phyloP scores from a whole-genome alignment of 2,329 filamentous ascomycete species.

The Paecilomyces formosus region DNA sequence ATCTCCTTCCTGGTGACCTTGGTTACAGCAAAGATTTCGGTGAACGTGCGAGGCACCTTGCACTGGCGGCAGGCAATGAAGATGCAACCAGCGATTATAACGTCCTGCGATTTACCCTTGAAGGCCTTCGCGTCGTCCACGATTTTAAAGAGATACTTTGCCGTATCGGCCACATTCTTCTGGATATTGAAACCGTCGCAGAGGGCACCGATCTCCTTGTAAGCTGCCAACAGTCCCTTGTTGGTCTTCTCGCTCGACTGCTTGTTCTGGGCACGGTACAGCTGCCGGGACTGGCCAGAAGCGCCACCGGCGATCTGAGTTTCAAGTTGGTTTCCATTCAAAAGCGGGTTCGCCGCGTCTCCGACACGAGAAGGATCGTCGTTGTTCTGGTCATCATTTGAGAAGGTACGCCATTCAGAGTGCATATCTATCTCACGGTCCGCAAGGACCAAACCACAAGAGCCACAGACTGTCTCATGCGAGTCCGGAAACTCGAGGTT shows the following conservation, averaged over 20 bases:
- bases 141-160: constrained; percentile 92
- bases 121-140: constrained; percentile 88
- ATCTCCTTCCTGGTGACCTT: constrained; percentile 97
- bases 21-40: constrained; percentile 88
- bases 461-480: constrained; percentile 84
- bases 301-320: constrained; percentile 83
- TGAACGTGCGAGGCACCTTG: constrained; percentile 79
- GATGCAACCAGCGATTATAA: constrained; percentile 90
- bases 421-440: constrained; percentile 91
- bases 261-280: constrained; percentile 79
- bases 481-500: constrained; percentile 91
- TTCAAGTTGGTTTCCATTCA: constrained; percentile 83
- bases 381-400: constrained; percentile 92
- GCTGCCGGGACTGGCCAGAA: constrained; percentile 60
- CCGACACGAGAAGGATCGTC: constrained; percentile 98
- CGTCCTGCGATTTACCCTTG: constrained; percentile 91
- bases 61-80: constrained; percentile 95
- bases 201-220: constrained; percentile 81
- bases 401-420: constrained; percentile 97
- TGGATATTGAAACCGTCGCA: constrained; percentile 80
- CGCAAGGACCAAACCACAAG: constrained; percentile 83
- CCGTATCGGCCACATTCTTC: constrained; percentile 74
- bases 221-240: constrained; percentile 69
- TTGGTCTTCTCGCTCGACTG: constrained; percentile 73
- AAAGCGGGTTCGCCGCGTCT: constrained; percentile 80